phyloP scores from a whole-genome alignment of 2,329 filamentous ascomycete genomes.

The Colletotrichum sp. region DNA sequence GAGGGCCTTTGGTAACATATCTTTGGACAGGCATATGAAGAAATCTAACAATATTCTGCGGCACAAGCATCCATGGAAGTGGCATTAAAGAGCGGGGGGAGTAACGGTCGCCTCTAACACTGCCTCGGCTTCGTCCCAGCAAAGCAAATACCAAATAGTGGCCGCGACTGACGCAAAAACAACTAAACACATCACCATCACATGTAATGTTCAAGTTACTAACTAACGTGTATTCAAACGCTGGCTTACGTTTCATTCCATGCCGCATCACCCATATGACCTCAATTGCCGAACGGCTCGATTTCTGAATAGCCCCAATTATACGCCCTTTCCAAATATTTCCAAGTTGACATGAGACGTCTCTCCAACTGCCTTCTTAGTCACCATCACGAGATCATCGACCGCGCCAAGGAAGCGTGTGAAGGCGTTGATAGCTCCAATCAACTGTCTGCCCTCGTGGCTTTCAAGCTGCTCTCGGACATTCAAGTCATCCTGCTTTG shows the following conservation, averaged over 20 bases:
- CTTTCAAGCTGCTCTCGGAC: neutral
- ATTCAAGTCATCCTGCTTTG: neutral
- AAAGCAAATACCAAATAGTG: neutral
- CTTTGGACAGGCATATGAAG: neutral
- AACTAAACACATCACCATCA: fast-evolving
- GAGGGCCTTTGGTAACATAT: neutral
- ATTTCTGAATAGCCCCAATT: neutral
- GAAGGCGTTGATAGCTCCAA: neutral
- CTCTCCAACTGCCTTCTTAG: neutral
- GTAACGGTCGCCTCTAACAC: neutral
- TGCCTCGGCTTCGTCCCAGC: neutral
- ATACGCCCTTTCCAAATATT: neutral
- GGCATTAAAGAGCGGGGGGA: neutral
- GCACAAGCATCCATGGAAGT: neutral
- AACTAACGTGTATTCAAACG: neutral
- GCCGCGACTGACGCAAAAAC: neutral
- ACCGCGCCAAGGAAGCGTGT: neutral
- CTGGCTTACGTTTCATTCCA: neutral
- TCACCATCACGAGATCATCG: neutral
- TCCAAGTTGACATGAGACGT: neutral
- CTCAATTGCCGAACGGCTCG: neutral
- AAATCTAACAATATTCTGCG: neutral
- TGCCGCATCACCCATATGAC: neutral
- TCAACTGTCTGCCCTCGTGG: neutral
- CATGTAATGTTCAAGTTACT: neutral